Evolutionary conservation across 352 stramenopile species (phyloP), one percentile per base, ranked within the genome.

Genomic region (Phytophthora constricta): DNA sequence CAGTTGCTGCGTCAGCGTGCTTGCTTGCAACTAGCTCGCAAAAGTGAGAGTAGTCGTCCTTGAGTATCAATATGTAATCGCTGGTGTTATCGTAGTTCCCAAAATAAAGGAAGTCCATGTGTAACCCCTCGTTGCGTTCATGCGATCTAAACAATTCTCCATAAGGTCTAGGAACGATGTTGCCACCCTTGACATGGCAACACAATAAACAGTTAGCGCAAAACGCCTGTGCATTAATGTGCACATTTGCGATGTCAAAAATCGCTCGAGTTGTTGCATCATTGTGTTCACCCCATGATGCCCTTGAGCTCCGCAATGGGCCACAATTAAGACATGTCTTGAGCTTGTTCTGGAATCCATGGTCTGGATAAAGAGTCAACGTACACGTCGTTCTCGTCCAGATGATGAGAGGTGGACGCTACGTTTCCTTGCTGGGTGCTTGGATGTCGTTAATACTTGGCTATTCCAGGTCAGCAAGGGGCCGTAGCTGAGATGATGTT

Each of bases 1-100:
- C 22, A 1, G 22, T 49, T n/a, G 27, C 8, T 49, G 33, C 31
- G 47, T 55, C 16, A 5, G 43, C 27, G 3, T n/a, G 10, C 11
- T 46, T 28, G 43, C 20, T 43, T 5, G 39, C 17, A 5, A 61
- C n/a, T 9, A 52, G 19, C 4, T 61, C 54, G 8, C 41, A 53
- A 14, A 62, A 62, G 22, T 62, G 42, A n/a, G n/a, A 49, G 43
- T 48, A 55, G n/a, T 55, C 55, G 14, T 62, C 45, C 7, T 62
- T 56, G 13, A 49, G 27, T 9, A 55, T 43, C 5, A 55, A 22
- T 3, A 55, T 22, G 22, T 62, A 62, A 31, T 42, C 31, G 8
- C 8, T 55, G 13, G 31, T 39, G 42, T 37, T 27, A 50, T 49
- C 3, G 22, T 48, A 62, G 0, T 57, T 43, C 4, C 46, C 46